Base-by-base conservation (phyloP, 441 rosid species). In the Croton laevigatus region DNA sequence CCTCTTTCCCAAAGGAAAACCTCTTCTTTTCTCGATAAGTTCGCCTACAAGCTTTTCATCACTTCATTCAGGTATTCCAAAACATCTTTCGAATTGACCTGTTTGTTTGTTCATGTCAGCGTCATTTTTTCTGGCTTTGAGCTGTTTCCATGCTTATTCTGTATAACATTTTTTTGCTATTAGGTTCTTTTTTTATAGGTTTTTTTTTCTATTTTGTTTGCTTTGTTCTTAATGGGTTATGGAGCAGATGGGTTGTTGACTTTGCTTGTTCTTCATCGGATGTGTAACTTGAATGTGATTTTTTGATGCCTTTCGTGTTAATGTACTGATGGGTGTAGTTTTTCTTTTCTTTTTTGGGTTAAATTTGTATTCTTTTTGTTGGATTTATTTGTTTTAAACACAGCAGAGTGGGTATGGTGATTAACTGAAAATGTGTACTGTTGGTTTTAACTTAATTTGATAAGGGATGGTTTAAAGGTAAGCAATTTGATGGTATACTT, bases 1-100 rank as follows among this genome's bases (percentile, higher is more conserved):
- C 23, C 8, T 27, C 14, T 23, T 12, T 8, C 4, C 16, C 11
- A n/a, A n/a, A 22, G 3, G n/a, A 46, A 27, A 6, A 16, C 36
- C 32, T 48, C 54, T 37, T 9, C 27, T 34, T 61, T 32, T 32
- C 58, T 62, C 45, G 62, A 19, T 11, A 32, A 38, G 4, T 45
- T 27, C 37, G 8, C 66, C 54, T 36, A 6, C 14, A 52, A 36
- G 53, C 57, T 53, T 65, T n/a, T n/a, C n/a, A n/a, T 19, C 37
- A 46, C 48, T 22, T 65, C 52, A 57, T 64, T 73, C 69, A 75
- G 86, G 88, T 80, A 73, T 67, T 57, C 63, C 20, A 37, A 0
- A 9, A 4, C 46, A 32, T 22, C 36, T 5, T 53, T 49, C 10
- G 34, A 48, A 20, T 45, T n/a, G 0, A 17, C 66, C 19, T 60